Base-by-base conservation (phyloP, 306 rosid species). In the Cicer arietinum region DNA sequence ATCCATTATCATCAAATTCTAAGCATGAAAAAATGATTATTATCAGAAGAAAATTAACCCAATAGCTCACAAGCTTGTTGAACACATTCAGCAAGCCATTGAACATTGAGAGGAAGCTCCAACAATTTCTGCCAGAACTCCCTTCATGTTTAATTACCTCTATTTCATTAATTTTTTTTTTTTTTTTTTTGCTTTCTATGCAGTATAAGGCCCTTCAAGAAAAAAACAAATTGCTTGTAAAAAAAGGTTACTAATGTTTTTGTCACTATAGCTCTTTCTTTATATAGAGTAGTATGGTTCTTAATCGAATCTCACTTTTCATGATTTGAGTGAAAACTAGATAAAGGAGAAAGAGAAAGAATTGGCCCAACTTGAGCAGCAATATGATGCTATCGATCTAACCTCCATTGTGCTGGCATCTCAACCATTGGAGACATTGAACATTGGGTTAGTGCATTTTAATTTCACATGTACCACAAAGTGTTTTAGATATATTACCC, bases 11-110 rank as follows among this genome's bases (percentile, higher is more conserved):
- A 22, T 1, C 13, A 22, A 35, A 67, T 62, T 66, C 64, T 60
- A 69, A 67, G 44, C 57, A 48, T 43, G 7, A 69, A 41, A 71
- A 45, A 43, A 39, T 22, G 51, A 65, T 17, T 13, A 1, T 14
- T 13, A 62, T 57, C 39, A 70, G 42, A 57, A 84, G 16, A 67
- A 6, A 62, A 83, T 88, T 75, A 57, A 94, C 98, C 97, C 16
- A 95, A 85, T 39, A 89, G 88, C 88, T 90, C 88, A 84, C 97
- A 92, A 73, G 99, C 98, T 80, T 92, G 81, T 35, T 69, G 85
- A 81, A 92, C 97, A 62, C 91, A 91, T 66, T 90, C 51, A 50
- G 90, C 45, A 14, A n/a, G n/a, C n/a, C n/a, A n/a, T n/a, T n/a
- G n/a, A n/a, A n/a, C n/a, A n/a, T n/a, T n/a, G n/a, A n/a, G n/a